These are phyloP conservation scores for Eucalyptus paniculata DNA, from an alignment of 345 rosid genomes.

Conservation along the genomic window DNA sequence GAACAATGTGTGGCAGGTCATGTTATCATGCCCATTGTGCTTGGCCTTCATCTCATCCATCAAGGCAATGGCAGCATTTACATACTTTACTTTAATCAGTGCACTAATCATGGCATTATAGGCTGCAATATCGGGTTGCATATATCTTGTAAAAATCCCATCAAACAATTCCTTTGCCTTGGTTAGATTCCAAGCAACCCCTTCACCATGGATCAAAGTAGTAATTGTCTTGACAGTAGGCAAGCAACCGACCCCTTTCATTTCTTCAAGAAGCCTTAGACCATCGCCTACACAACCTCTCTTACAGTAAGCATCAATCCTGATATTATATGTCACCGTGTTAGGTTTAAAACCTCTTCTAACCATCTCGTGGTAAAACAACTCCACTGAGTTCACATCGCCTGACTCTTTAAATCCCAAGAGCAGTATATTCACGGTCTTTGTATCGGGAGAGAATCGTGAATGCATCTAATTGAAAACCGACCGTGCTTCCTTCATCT, in stretches of 20 bases:
- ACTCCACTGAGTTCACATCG: constrained; percentile 57
- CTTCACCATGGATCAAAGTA: constrained; percentile 76
- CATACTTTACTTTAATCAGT: constrained; percentile 29
- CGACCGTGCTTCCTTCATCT: constrained; percentile 73
- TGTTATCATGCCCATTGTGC: constrained; percentile 26
- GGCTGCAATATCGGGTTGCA: constrained; percentile 28
- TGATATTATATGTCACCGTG: constrained; percentile 30
- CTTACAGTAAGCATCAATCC: constrained; percentile 78
- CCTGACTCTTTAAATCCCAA: constrained; percentile 75
- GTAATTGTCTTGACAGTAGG: constrained; percentile 47
- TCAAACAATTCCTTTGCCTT: constrained; percentile 71
- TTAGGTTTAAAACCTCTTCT: constrained; percentile 54
- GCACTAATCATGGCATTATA: constrained; percentile 73
- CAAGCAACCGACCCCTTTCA: constrained; percentile 27
- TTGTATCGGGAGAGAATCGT: constrained; percentile 38
- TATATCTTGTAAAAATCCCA: constrained; percentile 34
- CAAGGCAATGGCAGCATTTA: constrained; percentile 30
- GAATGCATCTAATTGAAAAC: constrained; percentile 45
- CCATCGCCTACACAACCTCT: constrained; percentile 56
- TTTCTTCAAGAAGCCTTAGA: constrained; percentile 59
- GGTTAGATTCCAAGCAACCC: constrained; percentile 33
- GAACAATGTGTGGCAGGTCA: constrained; percentile 60
- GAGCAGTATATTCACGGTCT: constrained; percentile 75
- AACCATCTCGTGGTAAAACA: constrained; percentile 74
- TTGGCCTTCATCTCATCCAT: constrained; percentile 70